A percentile compares a stretch with the other conserved stretches of the same genome.
Conservation (phyloP, 2,329 filamentous ascomycete species). For the Beauveria medogensis region DNA sequence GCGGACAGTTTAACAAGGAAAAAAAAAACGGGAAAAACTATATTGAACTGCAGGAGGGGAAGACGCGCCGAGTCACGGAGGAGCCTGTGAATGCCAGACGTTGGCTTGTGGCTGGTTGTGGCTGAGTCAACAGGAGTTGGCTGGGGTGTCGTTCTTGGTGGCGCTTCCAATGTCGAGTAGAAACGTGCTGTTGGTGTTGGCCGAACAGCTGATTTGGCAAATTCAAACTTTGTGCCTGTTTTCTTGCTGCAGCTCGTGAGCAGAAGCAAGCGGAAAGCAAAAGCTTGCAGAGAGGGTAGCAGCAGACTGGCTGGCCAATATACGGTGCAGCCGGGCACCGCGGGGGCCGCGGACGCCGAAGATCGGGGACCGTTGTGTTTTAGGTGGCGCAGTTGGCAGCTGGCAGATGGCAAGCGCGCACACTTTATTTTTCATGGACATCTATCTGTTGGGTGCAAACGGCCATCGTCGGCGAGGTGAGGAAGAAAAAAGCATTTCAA, state of each 20-base stretch:
- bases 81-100: neutral
- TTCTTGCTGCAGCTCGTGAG: neutral
- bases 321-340: conserved; percentile 5
- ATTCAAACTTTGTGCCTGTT: no score
- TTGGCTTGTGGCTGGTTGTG: neutral
- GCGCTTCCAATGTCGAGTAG: no score
- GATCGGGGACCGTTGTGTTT: neutral
- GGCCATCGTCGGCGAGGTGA: no score
- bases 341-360: conserved; percentile 8
- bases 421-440: no score
- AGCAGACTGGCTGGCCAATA: conserved; percentile 1
- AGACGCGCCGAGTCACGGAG: neutral
- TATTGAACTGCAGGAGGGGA: neutral
- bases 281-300: neutral
- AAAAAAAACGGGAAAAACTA: neutral
- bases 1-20: neutral
- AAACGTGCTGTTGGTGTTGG: no score
- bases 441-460: no score
- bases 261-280: neutral
- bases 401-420: no score
- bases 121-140: neutral
- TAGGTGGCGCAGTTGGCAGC: neutral
- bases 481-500: no score
- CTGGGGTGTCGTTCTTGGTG: neutral
- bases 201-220: no score